These are phyloP conservation scores for Termitomyces sp. DNA, from an alignment of 768 basidiomycete genomes.

Conservation along the genomic window DNA sequence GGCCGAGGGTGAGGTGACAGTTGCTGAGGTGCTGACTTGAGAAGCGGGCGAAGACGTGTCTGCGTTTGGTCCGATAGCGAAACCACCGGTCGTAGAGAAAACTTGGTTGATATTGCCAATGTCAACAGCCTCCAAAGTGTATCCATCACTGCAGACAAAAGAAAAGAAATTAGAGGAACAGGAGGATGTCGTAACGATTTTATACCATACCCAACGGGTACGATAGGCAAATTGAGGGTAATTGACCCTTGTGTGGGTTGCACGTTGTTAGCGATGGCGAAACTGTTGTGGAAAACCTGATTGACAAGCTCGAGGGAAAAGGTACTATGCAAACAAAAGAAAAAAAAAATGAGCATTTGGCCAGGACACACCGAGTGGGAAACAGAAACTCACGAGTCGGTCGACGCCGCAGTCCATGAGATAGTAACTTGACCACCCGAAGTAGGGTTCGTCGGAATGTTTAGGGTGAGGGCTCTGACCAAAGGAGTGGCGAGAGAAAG, in stretches of 20 bases:
- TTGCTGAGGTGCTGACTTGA: constrained; percentile 7
- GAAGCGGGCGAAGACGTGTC: constrained; percentile 1
- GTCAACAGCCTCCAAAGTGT: constrained; percentile 42
- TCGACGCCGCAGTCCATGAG: constrained; percentile 34
- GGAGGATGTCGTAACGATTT: too few relatives aligned
- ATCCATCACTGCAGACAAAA: constrained; percentile 30
- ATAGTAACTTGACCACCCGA: constrained; percentile 32
- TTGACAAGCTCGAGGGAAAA: constrained; percentile 47
- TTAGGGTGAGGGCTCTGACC: constrained; percentile 43
- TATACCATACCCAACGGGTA: constrained; percentile 41
- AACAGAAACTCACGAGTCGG: constrained; percentile 36
- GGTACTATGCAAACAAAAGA: constrained; percentile 5
- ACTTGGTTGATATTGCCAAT: constrained; percentile 39
- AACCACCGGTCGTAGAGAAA: constrained; percentile 31
- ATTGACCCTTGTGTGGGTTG: constrained; percentile 23
- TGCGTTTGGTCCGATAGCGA: constrained; percentile 31
- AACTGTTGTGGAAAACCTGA: constrained; percentile 41
- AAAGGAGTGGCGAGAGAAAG: constrained; percentile 40
- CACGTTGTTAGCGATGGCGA: constrained; percentile 54
- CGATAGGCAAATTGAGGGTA: constrained; percentile 37
- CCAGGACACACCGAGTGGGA: neutral
- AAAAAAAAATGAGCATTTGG: neutral
- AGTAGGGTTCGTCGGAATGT: constrained; percentile 25
- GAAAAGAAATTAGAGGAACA: too few relatives aligned
- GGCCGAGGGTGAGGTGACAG: neutral